A percentile compares a stretch with the other conserved stretches of the same genome.
Conservation (phyloP, 2,329 filamentous ascomycete genomes). For the Coleophoma cylindrospora region DNA sequence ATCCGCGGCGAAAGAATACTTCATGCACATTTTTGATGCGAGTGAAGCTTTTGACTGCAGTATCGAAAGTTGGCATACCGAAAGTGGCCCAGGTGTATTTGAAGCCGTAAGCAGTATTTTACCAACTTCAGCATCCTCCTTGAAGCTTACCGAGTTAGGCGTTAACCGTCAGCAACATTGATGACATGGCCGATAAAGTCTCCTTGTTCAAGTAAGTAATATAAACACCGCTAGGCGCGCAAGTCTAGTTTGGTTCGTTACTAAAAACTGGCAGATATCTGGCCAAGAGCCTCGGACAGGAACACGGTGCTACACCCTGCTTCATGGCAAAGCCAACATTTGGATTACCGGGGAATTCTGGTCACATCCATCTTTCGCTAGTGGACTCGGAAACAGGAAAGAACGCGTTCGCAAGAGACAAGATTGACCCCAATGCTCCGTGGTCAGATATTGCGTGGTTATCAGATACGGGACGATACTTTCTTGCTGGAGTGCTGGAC, state of each 20-base stretch:
- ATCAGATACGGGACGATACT: constrained; percentile 86
- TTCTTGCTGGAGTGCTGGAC: constrained; percentile 83
- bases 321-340: constrained; percentile 98
- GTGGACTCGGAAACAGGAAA: constrained; percentile 67
- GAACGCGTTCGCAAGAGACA: constrained; percentile 76
- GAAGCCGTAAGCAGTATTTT: constrained; percentile 61
- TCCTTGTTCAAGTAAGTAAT: constrained; percentile 74
- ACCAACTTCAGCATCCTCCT: too few relatives aligned
- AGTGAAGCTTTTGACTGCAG: constrained; percentile 73
- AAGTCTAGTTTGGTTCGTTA: not conserved
- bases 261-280: constrained; percentile 49
- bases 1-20: constrained; percentile 87
- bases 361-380: constrained; percentile 91
- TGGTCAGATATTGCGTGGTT: constrained; percentile 75
- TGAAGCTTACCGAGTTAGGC: too few relatives aligned
- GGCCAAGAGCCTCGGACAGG: constrained; percentile 82
- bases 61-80: constrained; percentile 94
- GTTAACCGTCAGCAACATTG: constrained; percentile 83
- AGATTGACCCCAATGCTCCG: constrained; percentile 60
- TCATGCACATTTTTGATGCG: constrained; percentile 79
- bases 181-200: constrained; percentile 86
- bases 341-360: constrained; percentile 88
- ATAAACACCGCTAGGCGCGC: not conserved
- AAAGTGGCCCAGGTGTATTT: constrained; percentile 89
- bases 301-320: constrained; percentile 88